Base-by-base conservation (phyloP, 495 filamentous ascomycete species). In the Jackrogersella minutella region DNA sequence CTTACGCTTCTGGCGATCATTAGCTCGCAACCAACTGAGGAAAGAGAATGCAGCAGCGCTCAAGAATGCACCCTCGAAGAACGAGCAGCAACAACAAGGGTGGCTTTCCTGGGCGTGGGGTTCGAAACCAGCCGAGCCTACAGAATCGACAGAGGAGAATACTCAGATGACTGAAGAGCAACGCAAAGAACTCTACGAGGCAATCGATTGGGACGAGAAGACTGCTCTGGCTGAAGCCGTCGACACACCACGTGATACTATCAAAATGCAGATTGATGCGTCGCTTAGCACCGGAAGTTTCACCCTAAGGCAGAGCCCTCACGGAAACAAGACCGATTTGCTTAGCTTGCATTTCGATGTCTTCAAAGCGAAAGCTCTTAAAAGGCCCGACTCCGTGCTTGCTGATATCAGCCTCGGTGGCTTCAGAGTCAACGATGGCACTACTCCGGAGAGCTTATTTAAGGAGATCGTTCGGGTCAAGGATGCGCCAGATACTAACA, bases 121-220 rank as follows among this genome's bases (percentile, higher is more conserved):
- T 11, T 85, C 86, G 17, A 92, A 92, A 65, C 85, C 89, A 19
- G 79, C 87, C 30, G 72, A 81, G 49, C 39, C 62, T 6, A 68
- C 76, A 11, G 78, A 82, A 22, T 81, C 86, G 31, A 82, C 85
- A 2, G 89, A 92, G 39, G 89, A 92, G 47, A 87, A 90, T 68
- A 87, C 87, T 8, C 83, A 89, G 52, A 96, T 99, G 85, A 93
- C 92, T 1, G 96, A 99, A 56, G 87, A 97, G 75, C 93, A 99
- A 74, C 88, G 93, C 40, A 93, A 98, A 74, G 95, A 98, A 79
- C 85, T 99, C 7, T 99, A 99, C 71, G 91, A 92, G 66, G 96
- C 92, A 31, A 99, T 99, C 66, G 93, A 97, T 71, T 99, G 93
- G 91, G 91, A 99, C 68, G 95, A 99, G 79, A 97, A 97, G 82